Evolutionary conservation across 1,284 basidiomycete genomes (phyloP).

Genomic region (Ceratobasidium sp.): DNA sequence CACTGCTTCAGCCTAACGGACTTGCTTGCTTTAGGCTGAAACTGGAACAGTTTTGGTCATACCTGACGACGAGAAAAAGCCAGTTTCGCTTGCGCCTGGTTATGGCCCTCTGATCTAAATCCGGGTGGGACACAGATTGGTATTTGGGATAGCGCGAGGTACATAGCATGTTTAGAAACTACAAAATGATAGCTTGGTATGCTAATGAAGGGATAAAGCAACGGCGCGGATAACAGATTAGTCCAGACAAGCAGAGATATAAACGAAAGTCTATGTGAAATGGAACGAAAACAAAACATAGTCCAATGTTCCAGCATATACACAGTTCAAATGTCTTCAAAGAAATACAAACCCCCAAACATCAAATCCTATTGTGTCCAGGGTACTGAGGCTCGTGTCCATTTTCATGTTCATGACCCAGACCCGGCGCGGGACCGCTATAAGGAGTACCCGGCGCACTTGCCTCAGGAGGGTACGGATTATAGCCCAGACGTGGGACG

Average conservation of each 20-base stretch:
- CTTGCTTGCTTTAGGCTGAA: background rate
- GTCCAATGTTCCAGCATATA: background rate
- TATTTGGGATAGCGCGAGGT: background rate
- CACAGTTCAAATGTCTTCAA: background rate
- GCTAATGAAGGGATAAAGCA: background rate
- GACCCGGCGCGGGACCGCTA: slow-evolving; percentile 25
- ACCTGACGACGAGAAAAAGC: slow-evolving; percentile 8
- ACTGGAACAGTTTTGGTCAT: slow-evolving; percentile 6
- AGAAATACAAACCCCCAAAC: too few relatives aligned
- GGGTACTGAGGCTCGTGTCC: background rate
- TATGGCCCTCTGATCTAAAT: slow-evolving; percentile 2
- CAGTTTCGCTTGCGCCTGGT: slow-evolving; percentile 14
- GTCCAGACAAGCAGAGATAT: background rate
- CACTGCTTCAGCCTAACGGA: background rate
- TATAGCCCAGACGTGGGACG: background rate
- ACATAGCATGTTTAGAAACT: too few relatives aligned
- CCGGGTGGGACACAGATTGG: background rate
- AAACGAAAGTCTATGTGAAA: slow-evolving; percentile 18
- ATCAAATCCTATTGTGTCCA: slow-evolving; percentile 7
- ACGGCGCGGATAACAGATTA: background rate
- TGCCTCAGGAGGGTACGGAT: slow-evolving; percentile 4
- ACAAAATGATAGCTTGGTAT: too few relatives aligned
- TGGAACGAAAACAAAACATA: background rate
- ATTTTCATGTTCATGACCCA: background rate
- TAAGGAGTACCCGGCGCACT: slow-evolving; percentile 27